Conservation (phyloP, 768 basidiomycete genomes). For the Phlebiopsis flavidoalba region DNA sequence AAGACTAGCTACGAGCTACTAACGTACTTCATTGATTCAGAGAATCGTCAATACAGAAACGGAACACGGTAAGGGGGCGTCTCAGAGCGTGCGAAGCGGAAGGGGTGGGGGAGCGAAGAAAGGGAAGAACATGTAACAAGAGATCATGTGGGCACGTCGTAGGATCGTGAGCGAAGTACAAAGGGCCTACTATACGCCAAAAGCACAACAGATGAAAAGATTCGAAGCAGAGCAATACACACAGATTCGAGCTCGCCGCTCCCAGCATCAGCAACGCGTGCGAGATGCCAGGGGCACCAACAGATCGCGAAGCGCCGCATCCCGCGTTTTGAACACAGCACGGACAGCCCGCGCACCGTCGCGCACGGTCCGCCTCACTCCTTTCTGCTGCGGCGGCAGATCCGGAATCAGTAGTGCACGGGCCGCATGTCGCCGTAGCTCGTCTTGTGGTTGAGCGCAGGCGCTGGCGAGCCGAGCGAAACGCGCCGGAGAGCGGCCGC, state of each 20-base stretch:
- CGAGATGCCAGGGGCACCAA: neutral
- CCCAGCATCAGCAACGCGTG: neutral
- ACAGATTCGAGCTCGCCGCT: neutral
- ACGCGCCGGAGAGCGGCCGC: neutral
- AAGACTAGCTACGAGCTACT: too few relatives aligned
- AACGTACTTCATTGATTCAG: too few relatives aligned
- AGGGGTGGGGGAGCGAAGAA: too few relatives aligned
- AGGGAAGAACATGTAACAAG: neutral
- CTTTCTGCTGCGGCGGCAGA: constrained; percentile 14
- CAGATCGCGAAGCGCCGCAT: neutral
- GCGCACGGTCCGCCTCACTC: neutral
- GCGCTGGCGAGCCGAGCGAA: constrained; percentile 3
- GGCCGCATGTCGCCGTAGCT: constrained; percentile 23
- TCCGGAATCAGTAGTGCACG: constrained; percentile 25
- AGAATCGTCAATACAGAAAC: too few relatives aligned
- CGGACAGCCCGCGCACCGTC: neutral
- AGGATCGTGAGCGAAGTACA: neutral
- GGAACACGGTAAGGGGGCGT: too few relatives aligned
- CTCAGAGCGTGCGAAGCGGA: too few relatives aligned
- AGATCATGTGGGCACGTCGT: neutral
- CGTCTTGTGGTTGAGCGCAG: constrained; percentile 19
- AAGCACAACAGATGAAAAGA: neutral
- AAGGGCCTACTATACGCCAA: neutral
- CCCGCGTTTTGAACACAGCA: neutral
- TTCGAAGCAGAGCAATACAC: neutral